Percentiles rank a stretch among this genome's conserved stretches.
Evolutionary conservation across 306 rosid genomes (phyloP).

Genomic region (Trifolium repens): DNA sequence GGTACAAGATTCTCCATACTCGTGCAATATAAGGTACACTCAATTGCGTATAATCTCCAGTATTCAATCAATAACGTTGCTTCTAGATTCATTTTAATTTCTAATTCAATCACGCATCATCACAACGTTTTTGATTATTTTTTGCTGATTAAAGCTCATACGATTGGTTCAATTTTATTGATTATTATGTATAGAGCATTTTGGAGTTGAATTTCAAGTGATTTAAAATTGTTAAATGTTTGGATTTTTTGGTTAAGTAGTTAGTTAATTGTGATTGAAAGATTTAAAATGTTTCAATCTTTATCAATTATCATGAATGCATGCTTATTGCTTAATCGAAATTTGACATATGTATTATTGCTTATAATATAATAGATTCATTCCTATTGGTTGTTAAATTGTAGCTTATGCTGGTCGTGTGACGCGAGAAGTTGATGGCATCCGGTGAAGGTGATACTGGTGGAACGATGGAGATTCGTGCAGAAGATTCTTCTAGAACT

Average conservation of each 20-base stretch:
- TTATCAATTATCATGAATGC: conserved; percentile 10
- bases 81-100: conserved; percentile 9
- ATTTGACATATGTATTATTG: not conserved
- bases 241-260: conserved; percentile 26
- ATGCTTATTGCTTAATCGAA: conserved; percentile 25
- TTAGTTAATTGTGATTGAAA: not conserved
- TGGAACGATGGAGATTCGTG: conserved; percentile 44
- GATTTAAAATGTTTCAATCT: not conserved
- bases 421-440: conserved; percentile 48
- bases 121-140: not conserved
- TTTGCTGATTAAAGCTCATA: not conserved
- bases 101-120: conserved; percentile 30
- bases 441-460: conserved; percentile 49
- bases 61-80: not conserved
- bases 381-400: conserved; percentile 27
- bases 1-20: not conserved
- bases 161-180: conserved; percentile 14
- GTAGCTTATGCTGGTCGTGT: conserved; percentile 48
- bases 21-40: conserved; percentile 35
- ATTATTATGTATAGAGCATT: no score
- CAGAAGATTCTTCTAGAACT: conserved; percentile 45
- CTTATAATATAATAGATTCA: conserved; percentile 2
- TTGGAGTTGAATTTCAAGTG: conserved; percentile 29
- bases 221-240: conserved; percentile 8
- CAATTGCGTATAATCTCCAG: conserved; percentile 28